Evolutionary conservation across 148 eudicot genomes (phyloP).

Genomic region (Beta vulgaris): DNA sequence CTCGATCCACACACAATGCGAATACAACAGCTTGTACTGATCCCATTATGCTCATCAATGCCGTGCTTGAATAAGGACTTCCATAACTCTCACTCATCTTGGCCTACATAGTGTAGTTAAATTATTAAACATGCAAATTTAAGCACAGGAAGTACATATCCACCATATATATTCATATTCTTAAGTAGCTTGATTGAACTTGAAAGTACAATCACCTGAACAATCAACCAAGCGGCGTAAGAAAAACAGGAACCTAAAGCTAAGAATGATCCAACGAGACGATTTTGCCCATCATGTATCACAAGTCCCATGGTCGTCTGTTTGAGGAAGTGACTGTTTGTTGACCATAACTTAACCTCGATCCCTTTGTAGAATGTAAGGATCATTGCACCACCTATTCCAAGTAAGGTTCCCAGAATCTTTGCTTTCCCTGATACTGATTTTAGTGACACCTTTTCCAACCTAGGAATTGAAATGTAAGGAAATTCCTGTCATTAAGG

Average conservation of each 20-base stretch:
- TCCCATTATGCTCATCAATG: constrained; percentile 49
- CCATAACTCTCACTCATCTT: constrained; percentile 48
- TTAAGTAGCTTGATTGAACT: too few relatives aligned
- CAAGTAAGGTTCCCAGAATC: constrained; percentile 51
- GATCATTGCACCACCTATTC: constrained; percentile 74
- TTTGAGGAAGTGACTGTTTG: constrained; percentile 39
- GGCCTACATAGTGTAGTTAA: too few relatives aligned
- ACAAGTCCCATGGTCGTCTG: constrained; percentile 3
- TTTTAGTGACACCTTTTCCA: constrained; percentile 46
- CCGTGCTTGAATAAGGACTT: constrained; percentile 52
- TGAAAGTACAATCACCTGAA: constrained; percentile 56
- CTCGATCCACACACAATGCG: constrained; percentile 45
- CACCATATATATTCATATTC: too few relatives aligned
- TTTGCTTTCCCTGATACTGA: constrained; percentile 60
- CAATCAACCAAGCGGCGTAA: constrained; percentile 41
- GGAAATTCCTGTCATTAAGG: too few relatives aligned
- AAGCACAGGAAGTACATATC: too few relatives aligned
- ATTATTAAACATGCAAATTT: too few relatives aligned
- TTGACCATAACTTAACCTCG: constrained; percentile 46
- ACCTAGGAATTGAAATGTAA: constrained; percentile 31
- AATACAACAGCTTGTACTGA: constrained; percentile 41
- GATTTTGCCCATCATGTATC: constrained; percentile 7
- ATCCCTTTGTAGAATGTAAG: constrained; percentile 67
- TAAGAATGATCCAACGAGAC: constrained; percentile 34
- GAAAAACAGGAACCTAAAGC: constrained; percentile 31